A percentile compares a stretch with the other conserved stretches of the same genome.
These are phyloP conservation scores for Coemansia sp. DNA, from an alignment of 192 early-diverging fungal genomes.

Conservation along the genomic window DNA sequence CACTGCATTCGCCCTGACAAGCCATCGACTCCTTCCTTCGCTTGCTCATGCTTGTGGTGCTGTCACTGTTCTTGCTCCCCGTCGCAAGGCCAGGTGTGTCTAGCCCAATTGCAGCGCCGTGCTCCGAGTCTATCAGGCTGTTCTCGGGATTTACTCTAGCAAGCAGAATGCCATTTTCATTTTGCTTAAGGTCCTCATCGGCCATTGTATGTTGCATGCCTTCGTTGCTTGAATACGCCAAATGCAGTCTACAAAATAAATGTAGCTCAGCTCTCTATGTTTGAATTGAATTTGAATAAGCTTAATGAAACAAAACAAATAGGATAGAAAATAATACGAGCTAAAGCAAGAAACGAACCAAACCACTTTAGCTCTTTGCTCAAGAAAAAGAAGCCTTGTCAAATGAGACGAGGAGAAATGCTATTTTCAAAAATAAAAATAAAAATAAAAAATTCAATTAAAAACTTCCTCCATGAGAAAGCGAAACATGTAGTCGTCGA, in stretches of 20 bases:
- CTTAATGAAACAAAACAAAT: neutral
- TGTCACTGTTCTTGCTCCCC: conserved; percentile 5
- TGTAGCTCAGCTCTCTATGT: too few species aligned
- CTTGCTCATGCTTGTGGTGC: conserved; percentile 27
- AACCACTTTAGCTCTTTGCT: too few species aligned
- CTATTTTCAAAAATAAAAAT: neutral
- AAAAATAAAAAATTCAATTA: neutral
- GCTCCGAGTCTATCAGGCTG: neutral
- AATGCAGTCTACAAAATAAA: too few species aligned
- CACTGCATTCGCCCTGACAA: conserved; percentile 3
- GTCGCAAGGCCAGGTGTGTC: neutral
- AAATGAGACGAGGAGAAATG: neutral
- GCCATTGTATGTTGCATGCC: neutral
- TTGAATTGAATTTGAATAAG: too few species aligned
- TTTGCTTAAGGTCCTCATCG: conserved; percentile 6
- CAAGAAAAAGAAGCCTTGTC: neutral
- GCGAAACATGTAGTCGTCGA: conserved; percentile 74
- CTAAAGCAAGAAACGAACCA: too few species aligned
- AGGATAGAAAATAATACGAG: neutral
- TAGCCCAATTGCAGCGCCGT: neutral
- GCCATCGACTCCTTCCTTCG: conserved; percentile 16
- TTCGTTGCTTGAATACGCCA: neutral
- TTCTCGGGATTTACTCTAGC: neutral
- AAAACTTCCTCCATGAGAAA: conserved; percentile 35
- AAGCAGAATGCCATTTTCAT: neutral